Percentiles rank a stretch among this genome's conserved stretches.
Evolutionary conservation across 2,329 filamentous ascomycete species (phyloP).

Genomic region (Golovinomyces cichoracearum): DNA sequence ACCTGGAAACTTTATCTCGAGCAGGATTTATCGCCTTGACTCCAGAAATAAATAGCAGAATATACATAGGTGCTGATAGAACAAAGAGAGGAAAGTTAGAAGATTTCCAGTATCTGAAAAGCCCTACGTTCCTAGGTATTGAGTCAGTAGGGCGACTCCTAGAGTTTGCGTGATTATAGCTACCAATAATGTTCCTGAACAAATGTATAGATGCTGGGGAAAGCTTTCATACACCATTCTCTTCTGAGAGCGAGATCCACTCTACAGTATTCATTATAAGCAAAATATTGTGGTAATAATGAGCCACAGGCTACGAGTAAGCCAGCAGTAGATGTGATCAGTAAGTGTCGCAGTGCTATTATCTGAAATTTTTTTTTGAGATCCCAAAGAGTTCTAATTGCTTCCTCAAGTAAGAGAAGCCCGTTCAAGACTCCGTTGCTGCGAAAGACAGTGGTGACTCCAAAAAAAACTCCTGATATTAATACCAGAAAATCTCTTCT

Average conservation of each 20-base stretch:
- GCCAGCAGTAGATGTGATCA: constrained; percentile 38
- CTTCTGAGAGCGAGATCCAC: constrained; percentile 17
- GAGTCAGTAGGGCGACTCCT: neutral
- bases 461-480: constrained; percentile 41
- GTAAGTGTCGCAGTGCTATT: constrained; percentile 24
- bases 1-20: neutral
- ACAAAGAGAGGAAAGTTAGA: constrained; percentile 72
- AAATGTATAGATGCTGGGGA: constrained; percentile 77
- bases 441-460: constrained; percentile 44
- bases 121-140: constrained; percentile 51
- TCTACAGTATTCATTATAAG: constrained; percentile 46
- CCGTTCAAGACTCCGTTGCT: constrained; percentile 75
- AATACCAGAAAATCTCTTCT: constrained; percentile 25
- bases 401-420: constrained; percentile 31
- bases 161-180: too few relatives aligned
- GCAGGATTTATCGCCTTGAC: constrained; percentile 17
- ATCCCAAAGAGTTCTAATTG: constrained; percentile 28
- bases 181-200: constrained; percentile 84
- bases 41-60: constrained; percentile 38
- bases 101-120: constrained; percentile 71
- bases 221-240: constrained; percentile 46
- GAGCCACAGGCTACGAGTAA: constrained; percentile 40
- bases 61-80: constrained; percentile 53
- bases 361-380: constrained; percentile 20
- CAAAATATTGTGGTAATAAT: constrained; percentile 44